These are phyloP conservation scores for Mimosa pudica DNA, from an alignment of 306 rosid genomes.

Conservation along the genomic window DNA sequence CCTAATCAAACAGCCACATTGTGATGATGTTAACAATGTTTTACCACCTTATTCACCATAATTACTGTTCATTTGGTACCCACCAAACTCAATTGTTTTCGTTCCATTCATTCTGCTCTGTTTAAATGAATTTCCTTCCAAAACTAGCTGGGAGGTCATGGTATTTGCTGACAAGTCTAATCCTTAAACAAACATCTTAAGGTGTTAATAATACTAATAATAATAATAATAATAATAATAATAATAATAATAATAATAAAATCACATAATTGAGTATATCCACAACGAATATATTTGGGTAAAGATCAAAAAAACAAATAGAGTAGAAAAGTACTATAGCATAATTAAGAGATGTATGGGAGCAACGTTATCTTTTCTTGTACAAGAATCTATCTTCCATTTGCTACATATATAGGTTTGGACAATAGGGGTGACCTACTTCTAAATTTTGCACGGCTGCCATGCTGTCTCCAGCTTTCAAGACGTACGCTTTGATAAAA, in stretches of 20 bases:
- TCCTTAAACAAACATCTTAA: background rate
- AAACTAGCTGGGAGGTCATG: background rate
- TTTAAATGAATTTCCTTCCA: background rate
- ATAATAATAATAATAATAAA: too few species aligned
- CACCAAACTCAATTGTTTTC: background rate
- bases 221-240: too few species aligned
- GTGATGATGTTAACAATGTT: background rate
- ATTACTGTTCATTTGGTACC: background rate
- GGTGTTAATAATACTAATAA: background rate
- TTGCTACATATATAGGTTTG: background rate
- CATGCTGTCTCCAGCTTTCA: background rate
- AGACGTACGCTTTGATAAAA: background rate
- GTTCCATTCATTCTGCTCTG: constrained; percentile 7
- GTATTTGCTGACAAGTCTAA: background rate
- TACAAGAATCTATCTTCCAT: background rate
- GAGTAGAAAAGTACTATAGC: too few species aligned
- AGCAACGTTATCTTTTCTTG: background rate
- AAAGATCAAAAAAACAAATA: too few species aligned
- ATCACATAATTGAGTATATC: background rate
- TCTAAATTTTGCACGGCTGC: background rate
- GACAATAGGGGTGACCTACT: background rate
- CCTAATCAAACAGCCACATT: background rate
- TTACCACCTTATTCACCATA: background rate
- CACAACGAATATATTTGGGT: background rate
- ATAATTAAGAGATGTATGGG: background rate